Evolutionary conservation across 768 basidiomycete species (phyloP).

Genomic region (Dacryopinax primogenitus): DNA sequence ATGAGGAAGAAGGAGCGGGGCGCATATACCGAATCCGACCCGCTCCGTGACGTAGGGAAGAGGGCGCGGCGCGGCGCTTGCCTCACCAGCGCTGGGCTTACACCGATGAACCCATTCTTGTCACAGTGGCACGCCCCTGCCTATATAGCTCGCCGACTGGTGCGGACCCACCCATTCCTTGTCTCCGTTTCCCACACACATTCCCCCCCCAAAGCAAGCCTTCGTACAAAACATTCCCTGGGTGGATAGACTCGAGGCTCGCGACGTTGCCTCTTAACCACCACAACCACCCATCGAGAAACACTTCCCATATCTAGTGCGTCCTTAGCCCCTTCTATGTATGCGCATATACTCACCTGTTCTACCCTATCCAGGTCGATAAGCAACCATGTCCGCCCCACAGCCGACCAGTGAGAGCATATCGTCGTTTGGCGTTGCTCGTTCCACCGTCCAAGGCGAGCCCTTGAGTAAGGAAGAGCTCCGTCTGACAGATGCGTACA

Average conservation of each 20-base stretch:
- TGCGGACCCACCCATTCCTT: conserved; percentile 17
- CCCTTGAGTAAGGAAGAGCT: conserved; percentile 22
- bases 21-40: neutral
- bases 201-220: conserved; percentile 7
- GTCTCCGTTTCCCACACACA: no score
- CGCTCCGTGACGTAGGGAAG: conserved; percentile 5
- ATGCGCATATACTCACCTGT: neutral
- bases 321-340: neutral
- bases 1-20: neutral
- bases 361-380: neutral
- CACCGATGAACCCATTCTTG: neutral
- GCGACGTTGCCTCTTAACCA: neutral
- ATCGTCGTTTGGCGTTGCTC: conserved; percentile 19
- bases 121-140: neutral
- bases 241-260: neutral
- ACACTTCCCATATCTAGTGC: conserved; percentile 14
- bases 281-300: conserved; percentile 13
- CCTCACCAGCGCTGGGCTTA: neutral
- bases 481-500: conserved; percentile 22
- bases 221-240: conserved; percentile 3
- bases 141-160: neutral
- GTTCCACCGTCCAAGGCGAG: conserved; percentile 20
- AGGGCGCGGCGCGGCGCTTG: neutral
- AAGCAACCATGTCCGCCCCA: neutral
- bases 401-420: conserved; percentile 10